A percentile compares a stretch with the other conserved stretches of the same genome.
These are phyloP conservation scores for Pythium dissimile DNA, from an alignment of 352 stramenopile species.

Conservation along the genomic window DNA sequence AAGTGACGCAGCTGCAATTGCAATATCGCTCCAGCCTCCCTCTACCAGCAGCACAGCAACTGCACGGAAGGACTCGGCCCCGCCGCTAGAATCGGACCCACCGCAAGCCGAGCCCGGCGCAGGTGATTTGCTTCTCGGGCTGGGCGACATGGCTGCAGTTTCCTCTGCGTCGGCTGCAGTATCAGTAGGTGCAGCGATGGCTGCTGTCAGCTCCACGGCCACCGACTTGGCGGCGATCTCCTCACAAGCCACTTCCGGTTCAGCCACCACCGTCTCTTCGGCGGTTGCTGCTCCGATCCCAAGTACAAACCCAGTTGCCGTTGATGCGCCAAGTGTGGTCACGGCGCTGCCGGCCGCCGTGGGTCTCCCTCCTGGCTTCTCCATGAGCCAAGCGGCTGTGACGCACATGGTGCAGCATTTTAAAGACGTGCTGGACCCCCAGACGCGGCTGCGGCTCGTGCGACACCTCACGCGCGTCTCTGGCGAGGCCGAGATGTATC, in stretches of 20 bases:
- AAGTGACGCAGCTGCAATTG: constrained; percentile 5
- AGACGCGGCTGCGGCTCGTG: constrained; percentile 33
- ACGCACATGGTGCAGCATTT: constrained; percentile 41
- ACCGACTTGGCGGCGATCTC: neutral
- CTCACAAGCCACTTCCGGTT: neutral
- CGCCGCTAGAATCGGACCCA: no score
- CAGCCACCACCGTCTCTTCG: neutral
- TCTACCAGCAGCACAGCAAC: neutral
- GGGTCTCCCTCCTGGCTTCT: neutral
- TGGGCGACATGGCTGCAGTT: constrained; percentile 7
- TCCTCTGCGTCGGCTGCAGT: neutral
- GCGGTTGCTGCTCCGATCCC: neutral
- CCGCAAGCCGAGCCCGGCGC: neutral
- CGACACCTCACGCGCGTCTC: constrained; percentile 32
- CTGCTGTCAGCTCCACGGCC: neutral
- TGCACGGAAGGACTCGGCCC: neutral
- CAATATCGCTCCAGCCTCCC: constrained; percentile 11
- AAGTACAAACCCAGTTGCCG: neutral
- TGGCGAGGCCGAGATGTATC: constrained; percentile 42
- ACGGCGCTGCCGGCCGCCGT: no score
- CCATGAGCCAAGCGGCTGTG: constrained; percentile 32
- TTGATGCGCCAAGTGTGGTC: no score
- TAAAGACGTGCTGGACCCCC: constrained; percentile 30
- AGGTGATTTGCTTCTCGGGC: constrained; percentile 13
- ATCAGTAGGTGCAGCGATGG: neutral